A percentile compares a stretch with the other conserved stretches of the same genome.
Evolutionary conservation across 306 rosid genomes (phyloP).

Genomic region (Pyrus pyrifolia): DNA sequence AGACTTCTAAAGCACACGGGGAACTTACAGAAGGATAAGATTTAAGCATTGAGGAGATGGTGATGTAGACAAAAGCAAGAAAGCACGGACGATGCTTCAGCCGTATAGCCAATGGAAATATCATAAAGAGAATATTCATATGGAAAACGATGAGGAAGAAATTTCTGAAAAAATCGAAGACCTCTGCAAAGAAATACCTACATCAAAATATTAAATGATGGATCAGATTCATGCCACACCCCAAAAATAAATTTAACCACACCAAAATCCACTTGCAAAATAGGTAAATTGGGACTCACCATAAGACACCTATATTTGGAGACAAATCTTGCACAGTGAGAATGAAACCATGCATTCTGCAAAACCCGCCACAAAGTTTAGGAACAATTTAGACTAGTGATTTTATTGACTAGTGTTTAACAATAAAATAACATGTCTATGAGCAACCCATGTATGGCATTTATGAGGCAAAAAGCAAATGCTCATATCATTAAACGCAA

Average conservation of each 20-base stretch:
- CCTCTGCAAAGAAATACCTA: constrained; percentile 99
- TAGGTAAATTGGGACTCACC: constrained; percentile 47
- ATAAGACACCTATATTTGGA: constrained; percentile 85
- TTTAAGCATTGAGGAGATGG: constrained; percentile 70
- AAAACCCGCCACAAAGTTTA: constrained; percentile 27
- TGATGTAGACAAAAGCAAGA: constrained; percentile 68
- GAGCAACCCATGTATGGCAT: not conserved
- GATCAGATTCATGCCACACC: constrained; percentile 15
- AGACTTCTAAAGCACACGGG: not conserved
- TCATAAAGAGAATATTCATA: constrained; percentile 77
- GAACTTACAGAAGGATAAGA: constrained; percentile 80
- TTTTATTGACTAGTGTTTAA: not conserved
- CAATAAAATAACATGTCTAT: not conserved
- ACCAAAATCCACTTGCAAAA: not conserved
- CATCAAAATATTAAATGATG: constrained; percentile 13
- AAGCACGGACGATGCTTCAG: constrained; percentile 84
- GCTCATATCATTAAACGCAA: not conserved
- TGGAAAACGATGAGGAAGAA: constrained; percentile 88
- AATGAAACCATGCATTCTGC: constrained; percentile 91
- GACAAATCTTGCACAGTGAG: constrained; percentile 87
- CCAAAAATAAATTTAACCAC: not conserved
- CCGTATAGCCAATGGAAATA: constrained; percentile 74
- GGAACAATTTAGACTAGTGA: constrained; percentile 9
- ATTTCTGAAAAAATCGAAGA: constrained; percentile 75
- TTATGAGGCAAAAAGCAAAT: not conserved